Conservation (phyloP, 805 yeast genomes). For the Naumovozyma baii region DNA sequence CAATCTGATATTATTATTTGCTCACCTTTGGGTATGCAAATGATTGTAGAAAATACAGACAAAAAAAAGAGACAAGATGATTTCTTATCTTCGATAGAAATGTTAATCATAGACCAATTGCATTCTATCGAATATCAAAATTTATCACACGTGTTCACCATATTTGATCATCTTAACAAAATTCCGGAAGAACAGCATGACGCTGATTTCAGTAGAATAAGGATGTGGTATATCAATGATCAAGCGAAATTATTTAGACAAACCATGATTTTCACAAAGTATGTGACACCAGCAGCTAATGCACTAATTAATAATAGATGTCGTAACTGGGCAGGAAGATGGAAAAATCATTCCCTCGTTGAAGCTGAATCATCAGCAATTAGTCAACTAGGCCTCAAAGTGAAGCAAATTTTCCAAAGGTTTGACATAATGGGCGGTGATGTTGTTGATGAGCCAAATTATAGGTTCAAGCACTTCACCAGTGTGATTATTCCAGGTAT, state of each 20-base stretch:
- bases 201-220: slow-evolving; percentile 82
- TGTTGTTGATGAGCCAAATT: slow-evolving; percentile 63
- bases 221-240: slow-evolving; percentile 89
- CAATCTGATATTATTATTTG: slow-evolving; percentile 81
- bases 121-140: slow-evolving; percentile 86
- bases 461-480: slow-evolving; percentile 72
- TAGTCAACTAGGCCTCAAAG: slow-evolving; percentile 52
- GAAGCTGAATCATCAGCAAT: slow-evolving; percentile 44
- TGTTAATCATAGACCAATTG: slow-evolving; percentile 70
- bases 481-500: slow-evolving; percentile 68
- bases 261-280: slow-evolving; percentile 65
- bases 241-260: slow-evolving; percentile 68
- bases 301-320: slow-evolving; percentile 44
- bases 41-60: slow-evolving; percentile 61
- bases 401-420: slow-evolving; percentile 64
- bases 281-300: slow-evolving; percentile 72
- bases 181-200: slow-evolving; percentile 73
- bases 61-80: slow-evolving; percentile 57
- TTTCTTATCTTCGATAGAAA: slow-evolving; percentile 81
- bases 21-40: slow-evolving; percentile 80
- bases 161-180: slow-evolving; percentile 59
- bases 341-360: slow-evolving; percentile 43
- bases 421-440: slow-evolving; percentile 42
- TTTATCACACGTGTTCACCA: slow-evolving; percentile 73
- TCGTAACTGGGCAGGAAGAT: slow-evolving; percentile 49